These are phyloP conservation scores for Xylaria acuta DNA, from an alignment of 495 filamentous ascomycete species.

Conservation along the genomic window DNA sequence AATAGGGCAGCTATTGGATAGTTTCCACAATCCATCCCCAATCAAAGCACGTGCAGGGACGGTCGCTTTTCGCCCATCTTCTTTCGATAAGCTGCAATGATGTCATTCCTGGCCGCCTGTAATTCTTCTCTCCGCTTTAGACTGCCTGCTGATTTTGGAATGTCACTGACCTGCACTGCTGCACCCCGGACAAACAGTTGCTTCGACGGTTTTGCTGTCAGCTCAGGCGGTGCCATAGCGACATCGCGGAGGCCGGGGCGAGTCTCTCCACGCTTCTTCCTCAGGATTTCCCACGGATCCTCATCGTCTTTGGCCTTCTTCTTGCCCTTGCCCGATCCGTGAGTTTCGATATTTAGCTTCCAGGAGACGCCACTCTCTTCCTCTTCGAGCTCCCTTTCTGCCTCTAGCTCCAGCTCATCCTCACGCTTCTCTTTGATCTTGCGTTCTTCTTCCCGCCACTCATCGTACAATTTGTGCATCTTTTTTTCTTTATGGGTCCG, in stretches of 20 bases:
- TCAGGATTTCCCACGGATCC: constrained; percentile 85
- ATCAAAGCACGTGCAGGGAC: constrained; percentile 10
- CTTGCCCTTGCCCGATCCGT: constrained; percentile 47
- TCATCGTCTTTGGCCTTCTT: constrained; percentile 60
- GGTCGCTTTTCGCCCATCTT: constrained; percentile 74
- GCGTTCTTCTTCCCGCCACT: constrained; percentile 74
- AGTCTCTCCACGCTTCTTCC: constrained; percentile 60
- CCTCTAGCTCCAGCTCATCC: constrained; percentile 66
- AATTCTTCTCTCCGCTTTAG: constrained; percentile 83
- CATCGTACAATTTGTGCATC: constrained; percentile 78
- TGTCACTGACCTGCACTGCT: constrained; percentile 71
- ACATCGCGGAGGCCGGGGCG: constrained; percentile 77
- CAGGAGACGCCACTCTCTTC: constrained; percentile 61
- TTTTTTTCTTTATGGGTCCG: constrained; percentile 81
- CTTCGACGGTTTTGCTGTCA: constrained; percentile 67
- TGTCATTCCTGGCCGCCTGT: constrained; percentile 71
- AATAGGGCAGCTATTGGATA: neutral
- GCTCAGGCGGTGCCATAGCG: constrained; percentile 78
- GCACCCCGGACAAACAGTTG: constrained; percentile 76
- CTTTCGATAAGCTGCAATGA: constrained; percentile 82
- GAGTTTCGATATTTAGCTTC: constrained; percentile 55
- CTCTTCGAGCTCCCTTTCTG: constrained; percentile 70
- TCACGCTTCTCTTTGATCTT: constrained; percentile 63
- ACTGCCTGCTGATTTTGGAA: constrained; percentile 80
- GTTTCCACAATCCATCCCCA: neutral